Conservation (phyloP, 495 filamentous ascomycete species). For the Aspergillus wentii region DNA sequence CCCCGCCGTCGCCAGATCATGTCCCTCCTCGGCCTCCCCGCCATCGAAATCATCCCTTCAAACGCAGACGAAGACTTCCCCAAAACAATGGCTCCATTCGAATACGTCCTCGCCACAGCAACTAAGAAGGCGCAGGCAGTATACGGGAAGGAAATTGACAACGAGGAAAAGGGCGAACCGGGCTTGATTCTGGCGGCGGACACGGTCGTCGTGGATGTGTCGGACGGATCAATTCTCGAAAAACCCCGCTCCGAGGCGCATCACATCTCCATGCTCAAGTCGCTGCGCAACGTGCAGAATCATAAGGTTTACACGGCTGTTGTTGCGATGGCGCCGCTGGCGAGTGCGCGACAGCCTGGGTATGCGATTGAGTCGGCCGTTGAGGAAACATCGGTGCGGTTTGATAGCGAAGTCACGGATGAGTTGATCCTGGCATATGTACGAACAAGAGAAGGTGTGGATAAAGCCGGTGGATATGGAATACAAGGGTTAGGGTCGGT, state of each 20-base stretch:
- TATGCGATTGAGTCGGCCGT: slow-evolving; percentile 76
- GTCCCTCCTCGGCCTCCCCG: slow-evolving; percentile 61
- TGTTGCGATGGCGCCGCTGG: slow-evolving; percentile 72
- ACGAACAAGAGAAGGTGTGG: slow-evolving; percentile 81
- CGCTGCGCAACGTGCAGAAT: slow-evolving; percentile 63
- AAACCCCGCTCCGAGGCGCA: slow-evolving; percentile 79
- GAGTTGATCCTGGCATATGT: slow-evolving; percentile 86
- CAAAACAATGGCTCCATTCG: slow-evolving; percentile 75
- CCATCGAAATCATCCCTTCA: slow-evolving; percentile 80
- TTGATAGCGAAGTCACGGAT: slow-evolving; percentile 69
- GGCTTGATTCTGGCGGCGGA: slow-evolving; percentile 86
- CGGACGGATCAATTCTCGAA: slow-evolving; percentile 70
- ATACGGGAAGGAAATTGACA: slow-evolving; percentile 63
- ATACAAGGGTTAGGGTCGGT: slow-evolving; percentile 85
- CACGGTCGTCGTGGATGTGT: slow-evolving; percentile 72
- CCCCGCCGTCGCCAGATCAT: slow-evolving; percentile 81
- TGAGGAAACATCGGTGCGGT: slow-evolving; percentile 83
- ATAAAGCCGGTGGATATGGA: slow-evolving; percentile 96
- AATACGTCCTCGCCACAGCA: slow-evolving; percentile 88
- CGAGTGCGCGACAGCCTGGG: slow-evolving; percentile 70
- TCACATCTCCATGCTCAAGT: slow-evolving; percentile 76
- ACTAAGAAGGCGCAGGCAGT: slow-evolving; percentile 74
- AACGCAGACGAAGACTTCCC: slow-evolving; percentile 74
- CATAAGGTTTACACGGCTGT: slow-evolving; percentile 86
- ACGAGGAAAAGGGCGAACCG: slow-evolving; percentile 60